These are phyloP conservation scores for Chaetomium sp. DNA, from an alignment of 2,329 filamentous ascomycete species.

Conservation along the genomic window DNA sequence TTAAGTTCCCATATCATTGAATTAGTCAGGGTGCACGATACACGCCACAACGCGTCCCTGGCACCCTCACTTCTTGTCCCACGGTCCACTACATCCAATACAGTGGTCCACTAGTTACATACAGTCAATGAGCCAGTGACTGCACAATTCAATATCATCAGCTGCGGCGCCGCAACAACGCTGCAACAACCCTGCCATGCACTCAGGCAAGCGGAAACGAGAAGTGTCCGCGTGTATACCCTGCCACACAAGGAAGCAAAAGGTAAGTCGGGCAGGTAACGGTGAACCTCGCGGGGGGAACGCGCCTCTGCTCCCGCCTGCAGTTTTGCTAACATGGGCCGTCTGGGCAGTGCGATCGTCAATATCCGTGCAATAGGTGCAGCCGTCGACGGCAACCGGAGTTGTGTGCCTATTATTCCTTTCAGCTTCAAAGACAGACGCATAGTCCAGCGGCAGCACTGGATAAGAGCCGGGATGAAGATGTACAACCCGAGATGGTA, in stretches of 20 bases:
- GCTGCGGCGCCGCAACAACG: not conserved
- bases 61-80: not conserved
- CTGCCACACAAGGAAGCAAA: not conserved
- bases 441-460: not conserved
- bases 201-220: not conserved
- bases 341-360: not conserved
- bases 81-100: no score
- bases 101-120: no score
- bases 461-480: not conserved
- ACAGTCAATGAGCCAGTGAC: no score
- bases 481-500: not conserved
- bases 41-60: no score
- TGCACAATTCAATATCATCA: not conserved
- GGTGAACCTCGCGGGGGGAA: not conserved
- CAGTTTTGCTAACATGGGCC: not conserved
- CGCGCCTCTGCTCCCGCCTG: not conserved
- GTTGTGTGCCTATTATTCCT: not conserved
- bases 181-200: not conserved
- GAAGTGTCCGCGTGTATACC: not conserved
- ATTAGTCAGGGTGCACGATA: not conserved
- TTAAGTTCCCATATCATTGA: not conserved
- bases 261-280: no score
- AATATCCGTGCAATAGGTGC: not conserved
- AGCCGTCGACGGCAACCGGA: not conserved
- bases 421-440: not conserved